These are phyloP conservation scores for Vigna reflexopilosa DNA, from an alignment of 306 rosid genomes.

Conservation along the genomic window DNA sequence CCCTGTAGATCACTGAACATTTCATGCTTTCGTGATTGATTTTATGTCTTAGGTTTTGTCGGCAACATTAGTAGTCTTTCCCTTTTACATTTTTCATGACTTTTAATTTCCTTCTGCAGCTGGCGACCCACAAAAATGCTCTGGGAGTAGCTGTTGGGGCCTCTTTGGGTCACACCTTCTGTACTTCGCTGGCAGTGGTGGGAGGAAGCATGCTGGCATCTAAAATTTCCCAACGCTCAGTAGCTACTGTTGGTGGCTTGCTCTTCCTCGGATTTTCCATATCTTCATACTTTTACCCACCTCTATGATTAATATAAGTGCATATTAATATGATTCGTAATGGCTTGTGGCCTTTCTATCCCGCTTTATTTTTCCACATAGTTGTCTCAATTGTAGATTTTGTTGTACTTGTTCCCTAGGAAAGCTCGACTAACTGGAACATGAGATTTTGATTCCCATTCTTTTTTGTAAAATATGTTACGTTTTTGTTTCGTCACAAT, in stretches of 20 bases:
- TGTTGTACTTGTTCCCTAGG: constrained; percentile 39
- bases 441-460: constrained; percentile 45
- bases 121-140: constrained; percentile 98
- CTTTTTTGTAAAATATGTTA: constrained; percentile 51
- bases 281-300: constrained; percentile 95
- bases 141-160: constrained; percentile 96
- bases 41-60: constrained; percentile 30
- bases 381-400: constrained; percentile 37
- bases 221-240: constrained; percentile 93
- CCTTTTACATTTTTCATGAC: constrained; percentile 6
- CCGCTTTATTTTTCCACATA: background rate
- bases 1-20: constrained; percentile 1
- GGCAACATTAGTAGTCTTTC: background rate
- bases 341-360: constrained; percentile 40
- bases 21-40: constrained; percentile 9
- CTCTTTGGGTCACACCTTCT: constrained; percentile 90
- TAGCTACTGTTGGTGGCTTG: constrained; percentile 94
- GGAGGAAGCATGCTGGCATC: constrained; percentile 99
- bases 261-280: constrained; percentile 95
- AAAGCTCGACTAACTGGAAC: constrained; percentile 43
- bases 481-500: constrained; percentile 12
- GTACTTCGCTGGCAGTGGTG: constrained; percentile 94
- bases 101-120: constrained; percentile 56
- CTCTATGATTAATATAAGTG: constrained; percentile 61
- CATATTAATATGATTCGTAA: constrained; percentile 47